phyloP scores from a whole-genome alignment of 1,284 basidiomycete species.

The Neolentinus lepideus region DNA sequence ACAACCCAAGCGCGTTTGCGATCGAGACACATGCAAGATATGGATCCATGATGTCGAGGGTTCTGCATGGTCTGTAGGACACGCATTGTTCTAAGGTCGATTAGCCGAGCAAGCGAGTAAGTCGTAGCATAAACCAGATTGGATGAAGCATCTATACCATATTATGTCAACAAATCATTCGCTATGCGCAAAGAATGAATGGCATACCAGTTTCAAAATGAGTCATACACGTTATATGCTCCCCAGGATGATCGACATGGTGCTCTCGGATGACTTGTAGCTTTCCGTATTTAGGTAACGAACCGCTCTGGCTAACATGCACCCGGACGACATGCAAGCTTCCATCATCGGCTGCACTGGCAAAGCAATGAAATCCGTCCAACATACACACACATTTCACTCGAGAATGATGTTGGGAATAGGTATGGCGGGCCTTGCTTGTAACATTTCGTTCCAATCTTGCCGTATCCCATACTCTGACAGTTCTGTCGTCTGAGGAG shows the following conservation, averaged over 20 bases:
- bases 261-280: conserved; percentile 75
- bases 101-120: conserved; percentile 66
- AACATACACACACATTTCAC: conserved; percentile 79
- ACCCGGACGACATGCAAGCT: conserved; percentile 81
- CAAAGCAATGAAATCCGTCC: conserved; percentile 83
- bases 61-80: conserved; percentile 73
- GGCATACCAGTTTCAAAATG: conserved; percentile 70
- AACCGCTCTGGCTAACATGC: conserved; percentile 55
- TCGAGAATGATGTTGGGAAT: conserved; percentile 71
- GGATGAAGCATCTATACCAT: conserved; percentile 49
- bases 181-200: conserved; percentile 14
- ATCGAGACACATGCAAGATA: conserved; percentile 81
- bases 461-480: conserved; percentile 82
- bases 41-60: conserved; percentile 81
- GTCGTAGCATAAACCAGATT: conserved; percentile 84
- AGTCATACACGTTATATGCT: conserved; percentile 72
- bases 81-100: conserved; percentile 86
- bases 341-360: conserved; percentile 82
- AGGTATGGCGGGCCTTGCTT: conserved; percentile 71
- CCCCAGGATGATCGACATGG: conserved; percentile 58
- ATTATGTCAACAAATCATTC: conserved; percentile 9
- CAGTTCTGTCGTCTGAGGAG: conserved; percentile 77
- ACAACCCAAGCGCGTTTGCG: conserved; percentile 82
- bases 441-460: conserved; percentile 77
- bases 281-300: conserved; percentile 74